Conservation (phyloP, 169 alveolate genomes). For the Babesia divergens region DNA sequence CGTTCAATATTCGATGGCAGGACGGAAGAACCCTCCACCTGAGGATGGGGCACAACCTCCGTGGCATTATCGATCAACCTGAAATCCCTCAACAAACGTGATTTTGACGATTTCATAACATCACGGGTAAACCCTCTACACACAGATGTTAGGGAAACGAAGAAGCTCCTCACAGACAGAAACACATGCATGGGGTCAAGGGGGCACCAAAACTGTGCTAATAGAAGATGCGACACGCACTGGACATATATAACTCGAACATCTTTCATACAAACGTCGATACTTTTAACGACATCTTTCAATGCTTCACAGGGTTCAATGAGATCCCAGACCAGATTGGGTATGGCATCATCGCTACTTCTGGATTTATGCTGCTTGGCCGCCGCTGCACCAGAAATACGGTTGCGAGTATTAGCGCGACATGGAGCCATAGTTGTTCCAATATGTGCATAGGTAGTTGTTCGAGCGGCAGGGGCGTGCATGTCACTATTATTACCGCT, state of each 20-base stretch:
- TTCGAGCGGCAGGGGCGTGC: too few relatives aligned
- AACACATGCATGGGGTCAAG: constrained; percentile 38
- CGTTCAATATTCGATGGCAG: too few relatives aligned
- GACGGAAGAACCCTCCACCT: too few relatives aligned
- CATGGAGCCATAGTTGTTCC: too few relatives aligned
- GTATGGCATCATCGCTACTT: too few relatives aligned
- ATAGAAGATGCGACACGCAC: constrained; percentile 29
- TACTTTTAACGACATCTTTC: not conserved
- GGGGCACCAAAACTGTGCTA: constrained; percentile 16
- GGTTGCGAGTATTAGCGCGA: too few relatives aligned
- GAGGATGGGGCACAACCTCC: not conserved
- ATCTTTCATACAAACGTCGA: constrained; percentile 3
- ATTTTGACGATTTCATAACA: not conserved
- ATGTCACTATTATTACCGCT: too few relatives aligned
- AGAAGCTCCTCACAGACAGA: constrained; percentile 21
- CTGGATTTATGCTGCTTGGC: too few relatives aligned
- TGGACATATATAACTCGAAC: constrained; percentile 18
- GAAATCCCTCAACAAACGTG: not conserved
- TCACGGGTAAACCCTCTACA: not conserved
- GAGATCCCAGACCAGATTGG: too few relatives aligned
- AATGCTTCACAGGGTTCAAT: too few relatives aligned
- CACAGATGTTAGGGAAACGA: constrained; percentile 3
- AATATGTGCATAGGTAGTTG: too few relatives aligned
- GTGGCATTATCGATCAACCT: not conserved
- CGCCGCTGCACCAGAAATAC: too few relatives aligned